Evolutionary conservation across 306 rosid genomes (phyloP), one percentile per base, ranked within the genome.

Genomic region (Astragalus membranaceus): DNA sequence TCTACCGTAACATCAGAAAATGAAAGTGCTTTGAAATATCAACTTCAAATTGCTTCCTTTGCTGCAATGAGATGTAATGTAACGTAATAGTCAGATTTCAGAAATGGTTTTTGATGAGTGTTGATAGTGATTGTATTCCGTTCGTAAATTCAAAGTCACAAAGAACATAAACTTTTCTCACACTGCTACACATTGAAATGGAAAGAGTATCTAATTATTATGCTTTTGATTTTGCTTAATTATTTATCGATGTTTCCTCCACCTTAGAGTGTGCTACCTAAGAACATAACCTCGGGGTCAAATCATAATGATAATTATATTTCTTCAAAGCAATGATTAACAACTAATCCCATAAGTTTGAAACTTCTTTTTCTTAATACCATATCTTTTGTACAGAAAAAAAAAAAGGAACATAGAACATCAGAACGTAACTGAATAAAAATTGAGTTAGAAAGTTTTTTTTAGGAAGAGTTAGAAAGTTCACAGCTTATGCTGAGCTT

Each of bases 291-390:
- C 13, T 6, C 12, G 35, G 30, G 50, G 63, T 72, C 72, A 67
- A 59, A 54, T 43, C 75, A 26, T 39, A 53, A 74, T 79, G 42
- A 79, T 61, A 20, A 44, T 53, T 53, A 54, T 36, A 74, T 61
- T 53, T 68, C 80, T 69, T 79, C 50, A 26, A 74, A 70, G 79
- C 44, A 68, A 76, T 76, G 58, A 60, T 49, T 50, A 59, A 59
- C 75, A 68, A 69, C 69, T 30, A 39, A 20, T 20, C 23, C 23
- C 23, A n/a, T n/a, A n/a, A n/a, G n/a, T n/a, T n/a, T n/a, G n/a
- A n/a, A n/a, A n/a, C n/a, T n/a, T n/a, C n/a, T n/a, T n/a, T n/a
- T n/a, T n/a, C n/a, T n/a, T n/a, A n/a, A n/a, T n/a, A n/a, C n/a
- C n/a, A n/a, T n/a, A n/a, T n/a, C n/a, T n/a, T n/a, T n/a, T n/a